These are phyloP conservation scores for Flammula alnicola DNA, from an alignment of 1,284 basidiomycete genomes.

Conservation along the genomic window DNA sequence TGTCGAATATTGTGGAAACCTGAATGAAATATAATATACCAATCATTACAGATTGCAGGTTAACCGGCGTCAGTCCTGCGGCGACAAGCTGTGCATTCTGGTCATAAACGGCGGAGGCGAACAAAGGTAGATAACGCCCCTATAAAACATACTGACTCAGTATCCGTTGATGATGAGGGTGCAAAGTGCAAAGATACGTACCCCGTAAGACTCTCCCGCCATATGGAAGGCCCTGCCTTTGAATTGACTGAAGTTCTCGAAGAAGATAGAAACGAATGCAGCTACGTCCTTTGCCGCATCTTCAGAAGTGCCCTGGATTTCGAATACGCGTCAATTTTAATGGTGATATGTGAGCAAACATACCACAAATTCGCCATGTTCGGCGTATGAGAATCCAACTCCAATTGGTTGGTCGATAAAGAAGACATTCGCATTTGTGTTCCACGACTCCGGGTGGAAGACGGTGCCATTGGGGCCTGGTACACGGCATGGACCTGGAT, in stretches of 20 bases:
- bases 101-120: slow-evolving; percentile 81
- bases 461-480: slow-evolving; percentile 46
- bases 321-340: background rate
- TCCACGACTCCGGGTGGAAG: slow-evolving; percentile 70
- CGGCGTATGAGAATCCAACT: slow-evolving; percentile 75
- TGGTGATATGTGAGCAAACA: slow-evolving; percentile 22
- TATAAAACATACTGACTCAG: slow-evolving; percentile 29
- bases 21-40: slow-evolving; percentile 46
- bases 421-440: slow-evolving; percentile 70
- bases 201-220: slow-evolving; percentile 74
- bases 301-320: slow-evolving; percentile 56
- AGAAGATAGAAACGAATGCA: slow-evolving; percentile 73
- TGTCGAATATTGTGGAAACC: background rate
- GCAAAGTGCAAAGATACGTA: slow-evolving; percentile 24
- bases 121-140: slow-evolving; percentile 86
- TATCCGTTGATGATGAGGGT: background rate
- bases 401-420: slow-evolving; percentile 73
- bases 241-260: slow-evolving; percentile 71
- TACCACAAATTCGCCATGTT: slow-evolving; percentile 68
- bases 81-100: slow-evolving; percentile 67
- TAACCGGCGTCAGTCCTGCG: slow-evolving; percentile 73
- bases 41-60: slow-evolving; percentile 82
- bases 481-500: slow-evolving; percentile 55
- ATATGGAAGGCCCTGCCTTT: slow-evolving; percentile 72
- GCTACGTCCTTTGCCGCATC: slow-evolving; percentile 73